Percentiles rank a stretch among this genome's conserved stretches.
phyloP scores from a whole-genome alignment of 2,329 filamentous ascomycete genomes.

The Gaeumannomyces tritici region DNA sequence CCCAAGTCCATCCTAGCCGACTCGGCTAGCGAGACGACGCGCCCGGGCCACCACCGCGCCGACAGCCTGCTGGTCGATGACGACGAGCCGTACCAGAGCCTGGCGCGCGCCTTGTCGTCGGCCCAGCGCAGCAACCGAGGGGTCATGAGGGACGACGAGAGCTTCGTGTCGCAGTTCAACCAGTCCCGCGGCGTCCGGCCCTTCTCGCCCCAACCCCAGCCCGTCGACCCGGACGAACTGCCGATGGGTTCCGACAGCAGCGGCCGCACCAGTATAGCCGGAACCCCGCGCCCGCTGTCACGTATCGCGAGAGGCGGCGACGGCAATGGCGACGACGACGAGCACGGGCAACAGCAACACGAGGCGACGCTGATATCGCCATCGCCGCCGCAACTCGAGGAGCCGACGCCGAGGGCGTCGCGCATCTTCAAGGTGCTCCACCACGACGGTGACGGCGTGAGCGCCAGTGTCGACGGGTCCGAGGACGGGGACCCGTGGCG shows the following conservation, averaged over 20 bases:
- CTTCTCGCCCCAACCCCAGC: conserved; percentile 46
- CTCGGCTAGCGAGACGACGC: conserved; percentile 23
- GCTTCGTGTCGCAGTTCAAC: conserved; percentile 38
- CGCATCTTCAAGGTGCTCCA: conserved; percentile 2
- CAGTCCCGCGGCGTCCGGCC: conserved; percentile 37
- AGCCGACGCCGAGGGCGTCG: conserved; percentile 2
- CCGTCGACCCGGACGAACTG: conserved; percentile 21
- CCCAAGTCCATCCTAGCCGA: conserved; percentile 55
- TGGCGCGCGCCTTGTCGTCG: conserved; percentile 32
- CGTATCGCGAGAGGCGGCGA: neutral
- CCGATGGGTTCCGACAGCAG: neutral
- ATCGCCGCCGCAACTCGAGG: neutral
- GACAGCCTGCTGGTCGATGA: conserved; percentile 45
- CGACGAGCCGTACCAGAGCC: conserved; percentile 47
- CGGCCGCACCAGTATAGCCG: neutral
- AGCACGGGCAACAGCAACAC: neutral
- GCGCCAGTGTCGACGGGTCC: neutral
- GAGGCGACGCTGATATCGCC: neutral
- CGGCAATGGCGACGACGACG: neutral
- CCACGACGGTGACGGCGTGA: neutral
- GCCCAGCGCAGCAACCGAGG: conserved; percentile 8
- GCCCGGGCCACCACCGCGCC: conserved; percentile 29
- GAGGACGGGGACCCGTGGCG: conserved; percentile 3
- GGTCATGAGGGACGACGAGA: conserved; percentile 28
- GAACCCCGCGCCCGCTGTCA: too few species aligned